Base-by-base conservation (phyloP, 2,329 filamentous ascomycete species). In the Sporothrix phasma region DNA sequence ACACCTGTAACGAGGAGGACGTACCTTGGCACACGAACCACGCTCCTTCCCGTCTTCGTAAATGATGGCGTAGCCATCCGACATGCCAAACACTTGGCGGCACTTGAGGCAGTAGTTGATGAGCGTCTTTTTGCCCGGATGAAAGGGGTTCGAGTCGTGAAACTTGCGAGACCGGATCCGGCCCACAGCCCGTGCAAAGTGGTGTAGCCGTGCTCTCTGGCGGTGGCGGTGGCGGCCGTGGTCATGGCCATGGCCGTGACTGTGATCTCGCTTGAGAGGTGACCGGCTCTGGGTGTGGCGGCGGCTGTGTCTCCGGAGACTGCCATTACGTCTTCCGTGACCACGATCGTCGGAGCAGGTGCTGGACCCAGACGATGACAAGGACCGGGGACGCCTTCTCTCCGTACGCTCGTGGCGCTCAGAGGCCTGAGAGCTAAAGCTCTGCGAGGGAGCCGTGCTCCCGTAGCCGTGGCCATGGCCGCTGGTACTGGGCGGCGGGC, bases 141-240 rank as follows among this genome's bases (percentile, higher is more conserved):
- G 65, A 46, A 76, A 66, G 5, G 74, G 71, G 59, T 76, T 70
- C 6, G 72, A 68, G 46, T 71, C 60, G 46, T 79, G 77, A 51
- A 76, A 79, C 11, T 69, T 70, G 29, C 71, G 70, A 5, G 78
- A 80, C 49, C 78, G 73, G 5, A 75, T 69, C 24, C 71, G 73
- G 24, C 76, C n/a, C 75, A 64, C 78, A 80, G 29, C 73, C 69
- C 46, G 73, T 76, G 69, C 80, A 82, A 22, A 75, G 62, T 79
- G 75, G 62, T 79, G 78, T 24, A 39, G 41, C 39, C 51, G 62
- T n/a, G 41, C 31, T 56, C 49, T 51, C 47, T 5, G 19, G 34
- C 5, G 22, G 24, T 5, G 17, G 24, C 37, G 7, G 3, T 54
- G 37, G 3, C 26, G 26, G 5, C n/a, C n/a, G n/a, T n/a, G n/a